These are phyloP conservation scores for Elasticomyces elasticus DNA, from an alignment of 495 filamentous ascomycete genomes.

Conservation along the genomic window DNA sequence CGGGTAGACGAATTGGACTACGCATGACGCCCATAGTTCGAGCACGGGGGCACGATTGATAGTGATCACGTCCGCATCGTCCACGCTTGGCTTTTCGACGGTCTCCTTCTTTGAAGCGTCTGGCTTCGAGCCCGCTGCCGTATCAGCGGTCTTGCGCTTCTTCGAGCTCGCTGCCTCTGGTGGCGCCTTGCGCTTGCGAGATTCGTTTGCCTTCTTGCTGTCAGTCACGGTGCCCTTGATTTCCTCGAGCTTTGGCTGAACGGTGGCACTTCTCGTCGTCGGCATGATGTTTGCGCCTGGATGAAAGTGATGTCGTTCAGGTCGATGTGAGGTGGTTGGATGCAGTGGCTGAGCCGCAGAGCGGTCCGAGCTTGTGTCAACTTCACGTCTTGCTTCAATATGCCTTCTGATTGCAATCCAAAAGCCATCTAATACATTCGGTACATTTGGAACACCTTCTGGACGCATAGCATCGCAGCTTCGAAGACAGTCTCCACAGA, in stretches of 20 bases:
- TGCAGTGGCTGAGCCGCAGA: no score
- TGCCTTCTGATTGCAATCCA: no score
- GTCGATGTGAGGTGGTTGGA: neutral
- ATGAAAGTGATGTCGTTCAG: neutral
- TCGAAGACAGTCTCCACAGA: no score
- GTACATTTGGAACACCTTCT: no score
- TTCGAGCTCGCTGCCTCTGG: neutral
- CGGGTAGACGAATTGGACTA: slow-evolving; percentile 17
- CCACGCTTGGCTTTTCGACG: neutral
- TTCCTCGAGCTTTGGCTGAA: neutral
- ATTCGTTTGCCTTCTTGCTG: neutral
- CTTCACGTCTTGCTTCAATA: no score
- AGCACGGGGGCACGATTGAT: slow-evolving; percentile 24
- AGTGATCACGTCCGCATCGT: neutral
- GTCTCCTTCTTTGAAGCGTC: neutral
- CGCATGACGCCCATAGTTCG: slow-evolving; percentile 20
- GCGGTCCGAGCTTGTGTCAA: no score
- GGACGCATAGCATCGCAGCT: no score
- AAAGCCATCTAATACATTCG: no score
- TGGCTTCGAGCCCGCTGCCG: neutral
- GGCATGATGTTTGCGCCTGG: neutral
- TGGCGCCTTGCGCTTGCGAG: slow-evolving; percentile 19
- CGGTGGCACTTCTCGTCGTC: neutral
- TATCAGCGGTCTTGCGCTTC: neutral
- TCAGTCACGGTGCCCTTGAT: neutral